Evolutionary conservation across 2,329 filamentous ascomycete species (phyloP).

Genomic region (Fusarium fracticaudum): DNA sequence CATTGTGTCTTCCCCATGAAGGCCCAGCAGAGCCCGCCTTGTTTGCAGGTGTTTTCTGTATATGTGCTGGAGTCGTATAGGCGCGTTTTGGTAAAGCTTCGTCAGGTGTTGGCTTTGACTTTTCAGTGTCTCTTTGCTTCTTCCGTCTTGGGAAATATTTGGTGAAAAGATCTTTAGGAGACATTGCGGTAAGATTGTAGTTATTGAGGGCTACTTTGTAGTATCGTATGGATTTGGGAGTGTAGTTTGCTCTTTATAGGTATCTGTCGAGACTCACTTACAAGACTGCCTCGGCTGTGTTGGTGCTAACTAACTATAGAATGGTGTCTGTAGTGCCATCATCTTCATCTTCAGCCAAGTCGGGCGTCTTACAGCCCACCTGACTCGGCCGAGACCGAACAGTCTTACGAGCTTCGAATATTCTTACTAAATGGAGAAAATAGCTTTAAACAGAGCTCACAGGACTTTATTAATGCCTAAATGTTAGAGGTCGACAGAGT

Average conservation of each 20-base stretch:
- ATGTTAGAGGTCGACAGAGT: background rate
- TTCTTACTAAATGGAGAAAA: background rate
- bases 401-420: background rate
- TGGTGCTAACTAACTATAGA: background rate
- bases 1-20: background rate
- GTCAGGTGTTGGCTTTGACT: background rate
- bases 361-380: background rate
- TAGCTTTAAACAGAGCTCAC: background rate
- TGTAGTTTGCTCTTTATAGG: too few species aligned
- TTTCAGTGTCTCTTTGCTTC: constrained; percentile 1
- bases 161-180: constrained; percentile 3
- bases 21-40: background rate
- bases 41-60: background rate
- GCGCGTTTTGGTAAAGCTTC: background rate
- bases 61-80: background rate
- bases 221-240: background rate
- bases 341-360: background rate
- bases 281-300: background rate
- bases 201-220: background rate
- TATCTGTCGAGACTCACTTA: background rate
- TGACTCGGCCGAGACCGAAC: background rate
- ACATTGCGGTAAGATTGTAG: background rate
- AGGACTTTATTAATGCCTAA: background rate
- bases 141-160: constrained; percentile 3
- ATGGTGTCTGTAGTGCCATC: background rate